Base-by-base conservation (phyloP, 305 asterid species). In the Rubia balearica region DNA sequence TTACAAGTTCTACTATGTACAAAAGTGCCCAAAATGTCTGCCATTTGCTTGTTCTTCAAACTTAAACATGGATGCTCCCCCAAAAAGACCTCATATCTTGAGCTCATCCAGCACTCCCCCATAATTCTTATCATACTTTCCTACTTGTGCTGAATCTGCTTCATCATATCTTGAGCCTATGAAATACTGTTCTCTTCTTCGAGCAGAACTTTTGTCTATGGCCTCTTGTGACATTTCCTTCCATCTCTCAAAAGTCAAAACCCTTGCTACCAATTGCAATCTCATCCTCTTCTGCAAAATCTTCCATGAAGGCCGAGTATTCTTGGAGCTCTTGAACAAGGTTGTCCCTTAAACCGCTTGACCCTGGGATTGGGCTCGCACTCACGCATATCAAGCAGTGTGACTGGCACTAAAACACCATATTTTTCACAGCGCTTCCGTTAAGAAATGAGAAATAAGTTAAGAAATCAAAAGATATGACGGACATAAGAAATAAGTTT, bases 371-470 rank as follows among this genome's bases (percentile, higher is more conserved):
- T 71, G 1, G 61, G 30, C 55, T 75, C 73, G 40, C 84, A 80
- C 60, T 77, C 77, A 27, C 77, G 84, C 81, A 82, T 79, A 46
- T 79, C 83, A 49, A 73, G 81, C 80, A 82, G 65, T 30, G 83
- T 74, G n/a, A 80, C 73, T 12, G 82, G 77, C 63, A 80, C 77
- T 11, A 74, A 73, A 27, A 62, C 22, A 0, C 81, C 79, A 57
- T 82, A 80, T 1, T 17, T 69, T 30, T 71, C 82, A 74, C 84
- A 82, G 88, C 86, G 74, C 87, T 83, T 77, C 88, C 86, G n/a
- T n/a, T n/a, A n/a, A n/a, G n/a, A n/a, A n/a, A n/a, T n/a, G n/a
- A n/a, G n/a, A n/a, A n/a, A n/a, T n/a, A n/a, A n/a, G n/a, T n/a
- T n/a, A n/a, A n/a, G 75, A 36, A 81, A 51, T 41, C 75, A 49